phyloP scores from a whole-genome alignment of 73 alveolate species.

The Tetrahymena elliotti region DNA sequence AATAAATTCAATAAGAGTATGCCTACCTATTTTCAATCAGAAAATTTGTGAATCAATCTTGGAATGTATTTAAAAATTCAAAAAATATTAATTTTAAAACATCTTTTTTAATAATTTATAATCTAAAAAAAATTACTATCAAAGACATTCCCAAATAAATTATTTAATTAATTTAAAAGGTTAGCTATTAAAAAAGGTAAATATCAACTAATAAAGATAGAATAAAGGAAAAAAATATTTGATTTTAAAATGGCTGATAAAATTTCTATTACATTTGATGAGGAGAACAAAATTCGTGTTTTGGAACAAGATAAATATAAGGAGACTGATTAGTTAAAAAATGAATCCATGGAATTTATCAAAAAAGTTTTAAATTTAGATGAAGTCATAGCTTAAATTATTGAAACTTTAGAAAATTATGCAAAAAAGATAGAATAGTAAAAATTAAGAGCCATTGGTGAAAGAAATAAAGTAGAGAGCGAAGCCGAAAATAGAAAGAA shows the following conservation, averaged over 20 bases:
- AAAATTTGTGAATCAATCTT: neutral
- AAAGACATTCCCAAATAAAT: neutral
- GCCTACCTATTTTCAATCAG: neutral
- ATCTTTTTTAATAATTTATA: neutral
- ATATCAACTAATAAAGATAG: neutral
- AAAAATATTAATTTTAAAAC: neutral
- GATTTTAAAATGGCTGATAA: slow-evolving; percentile 18
- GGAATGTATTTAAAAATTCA: neutral
- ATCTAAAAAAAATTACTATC: neutral
- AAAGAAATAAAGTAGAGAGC: slow-evolving; percentile 80
- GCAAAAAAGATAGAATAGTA: slow-evolving; percentile 80
- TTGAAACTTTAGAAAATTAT: slow-evolving; percentile 68
- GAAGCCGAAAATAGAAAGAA: slow-evolving; percentile 79
- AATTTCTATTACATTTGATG: slow-evolving; percentile 78
- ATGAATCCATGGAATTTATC: slow-evolving; percentile 66
- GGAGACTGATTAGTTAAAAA: slow-evolving; percentile 61
- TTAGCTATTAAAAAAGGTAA: neutral
- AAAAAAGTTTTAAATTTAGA: slow-evolving; percentile 59
- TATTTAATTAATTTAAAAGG: neutral
- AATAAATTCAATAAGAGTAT: no score
- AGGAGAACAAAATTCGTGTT: slow-evolving; percentile 73
- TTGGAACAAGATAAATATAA: slow-evolving; percentile 73
- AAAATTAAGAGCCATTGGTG: slow-evolving; percentile 82
- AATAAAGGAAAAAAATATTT: neutral
- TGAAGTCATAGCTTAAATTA: slow-evolving; percentile 64